Base-by-base conservation (phyloP, 495 filamentous ascomycete species). In the Acidiella bohemica region DNA sequence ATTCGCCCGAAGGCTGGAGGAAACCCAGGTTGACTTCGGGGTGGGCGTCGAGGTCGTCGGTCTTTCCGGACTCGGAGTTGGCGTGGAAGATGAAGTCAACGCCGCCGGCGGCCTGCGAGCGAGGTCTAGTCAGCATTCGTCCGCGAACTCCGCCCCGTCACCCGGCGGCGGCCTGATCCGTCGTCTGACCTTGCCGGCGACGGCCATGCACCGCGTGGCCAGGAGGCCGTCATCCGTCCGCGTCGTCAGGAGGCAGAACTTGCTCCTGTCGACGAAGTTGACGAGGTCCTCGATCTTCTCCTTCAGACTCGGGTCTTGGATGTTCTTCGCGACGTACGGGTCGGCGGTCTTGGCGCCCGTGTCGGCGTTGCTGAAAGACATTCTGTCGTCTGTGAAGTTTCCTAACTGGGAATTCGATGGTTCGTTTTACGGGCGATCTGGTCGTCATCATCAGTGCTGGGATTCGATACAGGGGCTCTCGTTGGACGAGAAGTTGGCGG, bases 31-130 rank as follows among this genome's bases (percentile, higher is more conserved):
- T 94, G 57, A 80, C 72, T 58, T 86, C 74, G 0, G 75, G 68
- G 64, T 94, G 80, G 13, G 63, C 61, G 32, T 68, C 61, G 12
- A 96, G 70, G 55, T 94, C 86, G 61, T 83, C 70, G 10, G 84
- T 87, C 66, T 96, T 94, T 60, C 83, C 81, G 25, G 83, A 86
- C 58, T 90, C 82, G 44, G 84, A 84, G 67, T 94, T 94, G 49
- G 85, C 84, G 65, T 90, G 78, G 72, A 96, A 94, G 61, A 93
- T 70, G 32, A 93, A 74, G 59, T 94, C 86, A 35, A 92, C 71
- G 53, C 79, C 80, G 48, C 76, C 75, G 47, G 68, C 68, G 61
- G 90, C 78, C 82, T 87, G 36, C 28, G 19, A 38, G 17, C n/a
- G n/a, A 28, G n/a, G n/a, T n/a, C 25, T n/a, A 28, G 25, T 28